phyloP scores from a whole-genome alignment of 768 basidiomycete species.

The Mycena chlorophos region DNA sequence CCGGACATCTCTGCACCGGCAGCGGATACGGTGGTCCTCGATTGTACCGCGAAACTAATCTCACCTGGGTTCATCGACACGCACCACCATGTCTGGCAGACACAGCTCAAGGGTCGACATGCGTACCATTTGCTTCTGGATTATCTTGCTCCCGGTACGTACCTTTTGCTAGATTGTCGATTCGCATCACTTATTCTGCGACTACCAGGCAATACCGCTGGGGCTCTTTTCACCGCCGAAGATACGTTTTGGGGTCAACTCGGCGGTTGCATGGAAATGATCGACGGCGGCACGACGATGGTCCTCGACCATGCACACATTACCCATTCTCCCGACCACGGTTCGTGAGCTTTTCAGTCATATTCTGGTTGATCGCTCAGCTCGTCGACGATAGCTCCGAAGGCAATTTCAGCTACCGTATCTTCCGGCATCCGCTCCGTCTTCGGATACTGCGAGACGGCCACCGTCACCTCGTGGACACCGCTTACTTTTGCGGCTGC shows the following conservation, averaged over 20 bases:
- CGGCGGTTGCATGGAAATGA: constrained; percentile 15
- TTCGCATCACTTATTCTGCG: background rate
- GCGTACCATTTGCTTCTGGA: constrained; percentile 13
- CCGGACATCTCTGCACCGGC: constrained; percentile 1
- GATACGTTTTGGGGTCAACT: constrained; percentile 20
- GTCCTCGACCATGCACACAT: constrained; percentile 21
- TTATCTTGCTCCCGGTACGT: constrained; percentile 12
- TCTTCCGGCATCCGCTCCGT: constrained; percentile 19
- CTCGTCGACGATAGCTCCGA: constrained; percentile 5
- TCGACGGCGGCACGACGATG: constrained; percentile 15
- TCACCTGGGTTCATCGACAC: constrained; percentile 19
- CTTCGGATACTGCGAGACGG: constrained; percentile 11
- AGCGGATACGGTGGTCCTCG: background rate
- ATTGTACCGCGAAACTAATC: constrained; percentile 16
- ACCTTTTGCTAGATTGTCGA: background rate
- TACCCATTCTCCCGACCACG: constrained; percentile 10
- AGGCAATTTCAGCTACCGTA: constrained; percentile 9
- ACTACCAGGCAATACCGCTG: background rate
- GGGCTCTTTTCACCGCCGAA: constrained; percentile 8
- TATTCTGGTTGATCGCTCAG: background rate
- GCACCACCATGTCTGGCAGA: constrained; percentile 21
- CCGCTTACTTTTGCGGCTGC: background rate
- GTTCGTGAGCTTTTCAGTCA: background rate
- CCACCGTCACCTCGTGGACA: constrained; percentile 2
- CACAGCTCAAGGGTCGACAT: constrained; percentile 18